A percentile compares a stretch with the other conserved stretches of the same genome.
Evolutionary conservation across 495 filamentous ascomycete species (phyloP).

Genomic region (Talaromyces nanjingensis): DNA sequence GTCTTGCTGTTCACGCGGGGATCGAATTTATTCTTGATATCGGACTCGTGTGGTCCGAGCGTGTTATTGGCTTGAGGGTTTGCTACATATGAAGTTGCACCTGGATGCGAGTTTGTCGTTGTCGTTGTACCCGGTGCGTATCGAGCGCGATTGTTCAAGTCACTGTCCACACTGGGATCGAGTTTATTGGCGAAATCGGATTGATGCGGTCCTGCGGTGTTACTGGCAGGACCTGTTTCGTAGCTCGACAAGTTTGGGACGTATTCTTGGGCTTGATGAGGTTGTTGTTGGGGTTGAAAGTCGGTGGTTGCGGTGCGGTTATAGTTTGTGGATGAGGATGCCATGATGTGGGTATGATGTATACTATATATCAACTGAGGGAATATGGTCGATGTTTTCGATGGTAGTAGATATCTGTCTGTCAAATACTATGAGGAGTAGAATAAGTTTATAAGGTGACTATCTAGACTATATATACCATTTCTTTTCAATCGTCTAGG

Average conservation of each 20-base stretch:
- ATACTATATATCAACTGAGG: not conserved
- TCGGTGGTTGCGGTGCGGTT: not conserved
- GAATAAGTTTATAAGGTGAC: not conserved
- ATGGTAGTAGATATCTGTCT: not conserved
- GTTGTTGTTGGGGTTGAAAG: not conserved
- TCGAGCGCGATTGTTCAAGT: conserved; percentile 15
- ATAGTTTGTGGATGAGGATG: not conserved
- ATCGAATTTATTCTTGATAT: conserved; percentile 49
- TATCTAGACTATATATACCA: not conserved
- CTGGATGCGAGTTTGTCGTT: conserved; percentile 13
- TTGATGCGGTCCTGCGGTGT: conserved; percentile 34
- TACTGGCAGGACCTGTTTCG: conserved; percentile 17
- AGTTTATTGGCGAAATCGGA: conserved; percentile 38
- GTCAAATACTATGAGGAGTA: too few species aligned
- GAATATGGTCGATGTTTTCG: not conserved
- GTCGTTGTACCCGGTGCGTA: conserved; percentile 15
- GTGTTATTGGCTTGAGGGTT: conserved; percentile 17
- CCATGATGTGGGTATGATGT: not conserved
- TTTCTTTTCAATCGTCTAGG: not conserved
- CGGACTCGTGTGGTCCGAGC: conserved; percentile 36
- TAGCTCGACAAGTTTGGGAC: conserved; percentile 20
- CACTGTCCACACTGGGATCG: conserved; percentile 45
- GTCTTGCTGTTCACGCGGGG: conserved; percentile 22
- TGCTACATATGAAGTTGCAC: conserved; percentile 18
- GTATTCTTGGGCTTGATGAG: not conserved